These are phyloP conservation scores for Camptophora hylomeconis DNA, from an alignment of 2,329 filamentous ascomycete genomes.

Conservation along the genomic window DNA sequence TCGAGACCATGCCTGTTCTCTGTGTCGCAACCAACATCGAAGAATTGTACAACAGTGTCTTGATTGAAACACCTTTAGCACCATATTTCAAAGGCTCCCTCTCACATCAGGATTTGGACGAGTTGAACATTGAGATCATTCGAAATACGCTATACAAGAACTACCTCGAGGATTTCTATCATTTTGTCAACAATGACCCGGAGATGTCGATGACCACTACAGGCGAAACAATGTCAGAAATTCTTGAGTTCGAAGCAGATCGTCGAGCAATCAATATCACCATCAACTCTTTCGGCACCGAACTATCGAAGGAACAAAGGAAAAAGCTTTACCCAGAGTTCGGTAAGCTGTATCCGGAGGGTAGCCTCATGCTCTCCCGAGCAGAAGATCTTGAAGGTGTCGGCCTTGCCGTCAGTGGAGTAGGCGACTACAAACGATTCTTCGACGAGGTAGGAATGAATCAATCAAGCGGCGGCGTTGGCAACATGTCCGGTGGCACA, in stretches of 20 bases:
- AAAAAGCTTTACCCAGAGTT: constrained; percentile 94
- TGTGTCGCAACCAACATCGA: constrained; percentile 98
- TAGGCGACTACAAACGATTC: constrained; percentile 87
- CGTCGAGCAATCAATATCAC: constrained; percentile 97
- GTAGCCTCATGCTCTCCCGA: constrained; percentile 83
- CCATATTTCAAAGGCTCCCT: constrained; percentile 96
- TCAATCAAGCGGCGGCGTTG: constrained; percentile 59
- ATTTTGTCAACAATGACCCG: constrained; percentile 79
- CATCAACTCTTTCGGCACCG: constrained; percentile 94
- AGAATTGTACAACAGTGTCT: constrained; percentile 93
- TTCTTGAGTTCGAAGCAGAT: constrained; percentile 93
- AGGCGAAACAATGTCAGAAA: constrained; percentile 86
- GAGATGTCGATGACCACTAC: constrained; percentile 84
- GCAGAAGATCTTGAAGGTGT: constrained; percentile 94
- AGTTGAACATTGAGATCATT: constrained; percentile 98
- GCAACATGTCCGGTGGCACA: constrained; percentile 74
- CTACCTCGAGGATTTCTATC: constrained; percentile 94
- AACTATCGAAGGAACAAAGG: constrained; percentile 82
- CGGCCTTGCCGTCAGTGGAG: constrained; percentile 80
- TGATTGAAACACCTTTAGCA: constrained; percentile 91
- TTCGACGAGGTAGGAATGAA: constrained; percentile 83
- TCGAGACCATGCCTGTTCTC: constrained; percentile 96
- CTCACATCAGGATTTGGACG: constrained; percentile 91
- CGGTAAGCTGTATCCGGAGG: constrained; percentile 83
- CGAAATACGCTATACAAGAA: constrained; percentile 99